Conservation (phyloP, 108 stramenopile species). For the Fragilaria crotonensis region DNA sequence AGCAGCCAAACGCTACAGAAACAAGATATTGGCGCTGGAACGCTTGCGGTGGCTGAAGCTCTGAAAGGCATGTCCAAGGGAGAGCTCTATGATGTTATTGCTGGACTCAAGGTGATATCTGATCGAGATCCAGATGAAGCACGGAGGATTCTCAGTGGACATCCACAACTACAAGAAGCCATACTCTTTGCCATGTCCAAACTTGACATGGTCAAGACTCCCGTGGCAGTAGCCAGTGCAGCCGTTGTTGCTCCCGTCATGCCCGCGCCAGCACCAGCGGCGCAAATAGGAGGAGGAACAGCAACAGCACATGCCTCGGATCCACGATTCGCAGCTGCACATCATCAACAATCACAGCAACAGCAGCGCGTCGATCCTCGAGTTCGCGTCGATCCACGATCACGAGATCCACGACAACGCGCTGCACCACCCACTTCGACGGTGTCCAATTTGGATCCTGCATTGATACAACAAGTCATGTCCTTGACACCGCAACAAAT, state of each 20-base stretch:
- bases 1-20: conserved; percentile 25
- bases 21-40: conserved; percentile 37
- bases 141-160: conserved; percentile 64
- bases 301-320: neutral
- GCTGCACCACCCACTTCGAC: conserved; percentile 20
- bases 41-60: conserved; percentile 67
- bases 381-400: neutral
- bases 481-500: conserved; percentile 60
- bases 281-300: conserved; percentile 2
- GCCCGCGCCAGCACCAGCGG: conserved; percentile 1
- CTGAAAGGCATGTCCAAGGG: conserved; percentile 77
- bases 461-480: conserved; percentile 87
- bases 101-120: conserved; percentile 84
- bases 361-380: neutral
- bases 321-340: neutral
- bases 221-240: conserved; percentile 34
- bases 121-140: conserved; percentile 90
- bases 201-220: conserved; percentile 87
- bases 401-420: neutral
- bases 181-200: conserved; percentile 73
- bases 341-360: neutral
- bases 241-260: neutral
- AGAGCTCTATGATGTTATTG: conserved; percentile 88
- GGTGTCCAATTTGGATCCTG: conserved; percentile 48
- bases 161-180: conserved; percentile 90